A percentile compares a stretch with the other conserved stretches of the same genome.
phyloP scores from a whole-genome alignment of 768 basidiomycete species.

The Mycena maculata region DNA sequence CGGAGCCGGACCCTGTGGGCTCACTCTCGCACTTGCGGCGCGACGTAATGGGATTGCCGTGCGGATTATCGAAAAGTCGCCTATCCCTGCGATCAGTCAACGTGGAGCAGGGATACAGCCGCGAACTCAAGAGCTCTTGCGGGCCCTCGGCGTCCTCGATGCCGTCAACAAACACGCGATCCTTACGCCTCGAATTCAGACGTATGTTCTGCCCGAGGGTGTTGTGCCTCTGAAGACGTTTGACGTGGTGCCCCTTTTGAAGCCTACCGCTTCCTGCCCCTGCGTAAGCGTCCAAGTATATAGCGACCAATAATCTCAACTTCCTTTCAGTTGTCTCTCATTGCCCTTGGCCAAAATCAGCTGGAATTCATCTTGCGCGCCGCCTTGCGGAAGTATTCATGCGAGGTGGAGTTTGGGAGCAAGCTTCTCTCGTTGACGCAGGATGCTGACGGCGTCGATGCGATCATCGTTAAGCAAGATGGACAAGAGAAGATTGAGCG shows the following conservation, averaged over 20 bases:
- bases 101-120: slow-evolving; percentile 38
- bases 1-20: slow-evolving; percentile 29
- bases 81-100: slow-evolving; percentile 17
- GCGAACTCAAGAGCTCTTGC: slow-evolving; percentile 40
- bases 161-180: slow-evolving; percentile 22
- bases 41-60: slow-evolving; percentile 47
- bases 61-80: slow-evolving; percentile 51
- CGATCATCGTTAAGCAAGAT: slow-evolving; percentile 22
- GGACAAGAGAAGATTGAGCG: slow-evolving; percentile 17
- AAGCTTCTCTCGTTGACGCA: slow-evolving; percentile 33
- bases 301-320: not conserved
- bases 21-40: slow-evolving; percentile 26
- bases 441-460: slow-evolving; percentile 33
- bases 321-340: slow-evolving; percentile 14
- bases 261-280: slow-evolving; percentile 35
- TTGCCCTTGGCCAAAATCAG: slow-evolving; percentile 29
- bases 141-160: slow-evolving; percentile 37
- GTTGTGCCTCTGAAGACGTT: slow-evolving; percentile 5
- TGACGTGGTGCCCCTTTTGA: slow-evolving; percentile 15
- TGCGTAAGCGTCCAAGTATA: slow-evolving; percentile 29
- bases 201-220: slow-evolving; percentile 24
- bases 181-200: slow-evolving; percentile 11
- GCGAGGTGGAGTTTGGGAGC: slow-evolving; percentile 38
- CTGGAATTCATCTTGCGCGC: slow-evolving; percentile 38
- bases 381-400: slow-evolving; percentile 32